Conservation (phyloP, 495 filamentous ascomycete species). For the Tetracladium marchalianum region DNA sequence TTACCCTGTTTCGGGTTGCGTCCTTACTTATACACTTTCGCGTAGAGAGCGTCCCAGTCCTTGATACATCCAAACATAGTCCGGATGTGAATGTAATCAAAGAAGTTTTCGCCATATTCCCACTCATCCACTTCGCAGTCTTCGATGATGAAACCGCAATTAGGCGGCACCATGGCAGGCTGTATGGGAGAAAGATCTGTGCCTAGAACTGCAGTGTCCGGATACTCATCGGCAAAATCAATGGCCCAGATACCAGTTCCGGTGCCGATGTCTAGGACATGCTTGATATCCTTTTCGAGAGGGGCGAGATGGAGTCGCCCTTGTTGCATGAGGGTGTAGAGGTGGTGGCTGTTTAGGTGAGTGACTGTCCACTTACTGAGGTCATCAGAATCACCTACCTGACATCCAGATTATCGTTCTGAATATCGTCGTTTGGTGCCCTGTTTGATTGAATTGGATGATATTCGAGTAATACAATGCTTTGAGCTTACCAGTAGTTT, state of each 20-base stretch:
- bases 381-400: slow-evolving; percentile 2
- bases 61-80: slow-evolving; percentile 30
- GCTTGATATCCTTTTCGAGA: slow-evolving; percentile 8
- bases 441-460: neutral
- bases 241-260: slow-evolving; percentile 39
- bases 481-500: slow-evolving; percentile 13
- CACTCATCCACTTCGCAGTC: slow-evolving; percentile 42
- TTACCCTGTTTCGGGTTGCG: neutral
- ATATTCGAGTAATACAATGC: neutral
- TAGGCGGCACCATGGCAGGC: slow-evolving; percentile 41
- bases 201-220: slow-evolving; percentile 46
- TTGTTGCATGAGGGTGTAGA: slow-evolving; percentile 24
- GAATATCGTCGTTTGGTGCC: slow-evolving; percentile 14
- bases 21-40: slow-evolving; percentile 11
- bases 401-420: slow-evolving; percentile 16
- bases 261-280: slow-evolving; percentile 15
- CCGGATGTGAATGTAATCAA: slow-evolving; percentile 45
- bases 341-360: slow-evolving; percentile 20
- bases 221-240: slow-evolving; percentile 36
- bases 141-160: slow-evolving; percentile 42
- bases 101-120: slow-evolving; percentile 33
- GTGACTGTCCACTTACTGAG: neutral
- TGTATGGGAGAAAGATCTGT: slow-evolving; percentile 43
- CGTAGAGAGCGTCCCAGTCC: slow-evolving; percentile 22
- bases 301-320: slow-evolving; percentile 27